Evolutionary conservation across 1,139 yeast species (phyloP).

Genomic region (Yamadazyma friedrichii): DNA sequence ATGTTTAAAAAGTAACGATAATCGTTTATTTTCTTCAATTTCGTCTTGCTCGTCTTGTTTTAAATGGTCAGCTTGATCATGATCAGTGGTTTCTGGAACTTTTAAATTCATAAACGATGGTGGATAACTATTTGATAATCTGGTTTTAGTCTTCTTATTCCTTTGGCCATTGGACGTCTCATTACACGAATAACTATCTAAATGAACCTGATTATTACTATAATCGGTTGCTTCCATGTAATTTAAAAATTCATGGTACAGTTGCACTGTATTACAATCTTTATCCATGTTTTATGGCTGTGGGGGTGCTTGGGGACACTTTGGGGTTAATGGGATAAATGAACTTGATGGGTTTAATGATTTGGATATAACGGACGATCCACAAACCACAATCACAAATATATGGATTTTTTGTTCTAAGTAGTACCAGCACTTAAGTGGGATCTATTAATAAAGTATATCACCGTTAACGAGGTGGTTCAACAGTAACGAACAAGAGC

Average conservation of each 20-base stretch:
- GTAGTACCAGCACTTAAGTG: too few species aligned
- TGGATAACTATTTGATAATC: slow-evolving; percentile 10
- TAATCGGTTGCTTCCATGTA: slow-evolving; percentile 28
- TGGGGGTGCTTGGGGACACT: too few species aligned
- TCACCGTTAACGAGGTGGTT: too few species aligned
- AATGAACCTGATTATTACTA: slow-evolving; percentile 17
- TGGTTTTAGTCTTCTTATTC: slow-evolving; percentile 1
- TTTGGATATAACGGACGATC: not conserved
- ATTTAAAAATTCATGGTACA: slow-evolving; percentile 31
- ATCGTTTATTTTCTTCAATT: not conserved
- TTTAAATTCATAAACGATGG: slow-evolving; percentile 4
- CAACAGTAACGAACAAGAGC: too few species aligned
- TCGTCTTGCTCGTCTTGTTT: not conserved
- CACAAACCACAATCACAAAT: too few species aligned
- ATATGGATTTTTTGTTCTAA: too few species aligned
- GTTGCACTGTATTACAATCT: slow-evolving; percentile 20
- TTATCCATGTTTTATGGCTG: not conserved
- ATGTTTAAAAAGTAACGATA: not conserved
- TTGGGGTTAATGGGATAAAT: not conserved
- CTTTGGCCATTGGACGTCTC: not conserved
- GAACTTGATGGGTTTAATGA: not conserved
- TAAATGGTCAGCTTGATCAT: not conserved
- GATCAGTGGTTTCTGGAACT: not conserved
- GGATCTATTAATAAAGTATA: too few species aligned
- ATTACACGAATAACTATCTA: slow-evolving; percentile 5